Evolutionary conservation across 208 protist genomes (phyloP), one percentile per base, ranked within the genome.

Genomic region (Tetramitus jugosus): DNA sequence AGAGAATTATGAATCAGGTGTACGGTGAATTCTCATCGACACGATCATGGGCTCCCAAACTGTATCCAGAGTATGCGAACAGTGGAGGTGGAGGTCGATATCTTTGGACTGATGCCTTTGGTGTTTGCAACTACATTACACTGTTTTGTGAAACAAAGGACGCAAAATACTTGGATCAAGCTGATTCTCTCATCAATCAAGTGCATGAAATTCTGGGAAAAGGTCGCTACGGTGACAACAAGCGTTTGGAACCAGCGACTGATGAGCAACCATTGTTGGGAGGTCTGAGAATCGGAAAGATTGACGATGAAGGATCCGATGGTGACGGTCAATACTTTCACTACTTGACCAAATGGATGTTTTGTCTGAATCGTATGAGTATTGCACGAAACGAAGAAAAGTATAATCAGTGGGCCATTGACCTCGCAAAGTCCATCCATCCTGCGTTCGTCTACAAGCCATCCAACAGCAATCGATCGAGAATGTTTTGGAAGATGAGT

Each of bases 401-500:
- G 1, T 62, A 62, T 29, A 62, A 62, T 29, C 20, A 29, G 1
- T 62, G 56, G 56, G 56, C 56, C 0, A 62, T 62, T 35, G 56
- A 62, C n/a, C n/a, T 62, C n/a, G 56, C 56, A 31, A 7, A 62
- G 26, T 62, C 56, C 56, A 62, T 62, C n/a, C 56, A 62, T 62
- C 7, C n/a, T 31, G 6, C 7, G 14, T 62, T 62, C 10, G 35
- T 62, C 14, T 37, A 62, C 35, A 0, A 29, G 56, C 35, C 10
- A 8, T n/a, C n/a, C n/a, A n/a, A n/a, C n/a, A n/a, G n/a, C n/a
- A n/a, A n/a, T n/a, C n/a, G n/a, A n/a, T n/a, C n/a, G n/a, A n/a
- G n/a, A n/a, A n/a, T n/a, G n/a, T n/a, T n/a, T n/a, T n/a, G n/a
- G n/a, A n/a, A n/a, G n/a, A n/a, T n/a, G n/a, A n/a, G n/a, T n/a